Conservation (phyloP, 2,329 filamentous ascomycete species). For the Trichoderma gracile region DNA sequence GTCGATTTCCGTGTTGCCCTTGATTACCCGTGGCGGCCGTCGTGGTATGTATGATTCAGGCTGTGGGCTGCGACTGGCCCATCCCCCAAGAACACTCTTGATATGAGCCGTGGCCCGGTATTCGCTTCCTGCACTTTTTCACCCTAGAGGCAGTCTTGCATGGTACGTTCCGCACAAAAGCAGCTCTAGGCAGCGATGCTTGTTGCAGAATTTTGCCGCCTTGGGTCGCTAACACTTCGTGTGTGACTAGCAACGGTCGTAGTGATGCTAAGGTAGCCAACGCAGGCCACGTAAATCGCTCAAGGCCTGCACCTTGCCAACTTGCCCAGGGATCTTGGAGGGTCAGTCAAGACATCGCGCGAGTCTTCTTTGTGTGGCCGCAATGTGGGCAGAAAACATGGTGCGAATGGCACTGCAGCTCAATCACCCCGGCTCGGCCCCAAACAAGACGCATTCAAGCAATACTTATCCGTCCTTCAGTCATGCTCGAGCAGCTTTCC, state of each 20-base stretch:
- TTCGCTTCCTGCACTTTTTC: not conserved
- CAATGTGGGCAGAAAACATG: slow-evolving; percentile 2
- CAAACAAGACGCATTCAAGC: not conserved
- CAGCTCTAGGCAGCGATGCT: not conserved
- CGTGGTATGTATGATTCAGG: not conserved
- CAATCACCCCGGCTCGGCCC: slow-evolving; percentile 12
- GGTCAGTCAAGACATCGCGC: slow-evolving; percentile 3
- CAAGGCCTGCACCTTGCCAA: not conserved
- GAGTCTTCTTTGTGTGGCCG: slow-evolving; percentile 1
- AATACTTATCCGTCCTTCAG: slow-evolving; percentile 7
- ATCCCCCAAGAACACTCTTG: not conserved
- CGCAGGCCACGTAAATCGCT: slow-evolving; percentile 22
- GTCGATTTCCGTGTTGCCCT: not conserved
- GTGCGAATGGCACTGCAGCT: not conserved
- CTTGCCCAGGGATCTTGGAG: not conserved
- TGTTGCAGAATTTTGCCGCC: slow-evolving; percentile 14
- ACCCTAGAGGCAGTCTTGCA: not conserved
- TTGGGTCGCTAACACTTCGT: not conserved
- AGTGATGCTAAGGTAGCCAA: too few relatives aligned
- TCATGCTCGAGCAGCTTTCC: slow-evolving; percentile 3
- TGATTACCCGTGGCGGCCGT: not conserved
- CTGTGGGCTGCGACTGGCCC: not conserved
- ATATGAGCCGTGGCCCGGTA: not conserved
- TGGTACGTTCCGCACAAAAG: not conserved
- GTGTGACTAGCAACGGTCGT: slow-evolving; percentile 12